These are phyloP conservation scores for Saprolegnia parasitica DNA, from an alignment of 352 stramenopile genomes.

Conservation along the genomic window DNA sequence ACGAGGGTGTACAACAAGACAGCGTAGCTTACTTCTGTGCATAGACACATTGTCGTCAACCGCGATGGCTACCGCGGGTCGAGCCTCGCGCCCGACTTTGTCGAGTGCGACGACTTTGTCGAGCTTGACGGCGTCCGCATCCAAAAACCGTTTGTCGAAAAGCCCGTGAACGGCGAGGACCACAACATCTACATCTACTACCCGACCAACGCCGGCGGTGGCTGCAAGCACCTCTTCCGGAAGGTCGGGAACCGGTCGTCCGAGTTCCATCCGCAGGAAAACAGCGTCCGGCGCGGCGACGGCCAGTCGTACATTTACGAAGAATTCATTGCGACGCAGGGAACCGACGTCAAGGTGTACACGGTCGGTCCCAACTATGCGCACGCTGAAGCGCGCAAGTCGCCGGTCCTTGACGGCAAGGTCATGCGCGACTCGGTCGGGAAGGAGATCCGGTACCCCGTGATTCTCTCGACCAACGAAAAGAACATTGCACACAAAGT, in stretches of 20 bases:
- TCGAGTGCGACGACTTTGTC: constrained; percentile 73
- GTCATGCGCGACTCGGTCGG: constrained; percentile 95
- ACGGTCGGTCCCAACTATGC: constrained; percentile 98
- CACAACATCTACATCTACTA: constrained; percentile 99
- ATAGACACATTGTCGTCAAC: constrained; percentile 90
- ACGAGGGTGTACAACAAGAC: neutral
- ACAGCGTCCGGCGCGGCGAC: constrained; percentile 87
- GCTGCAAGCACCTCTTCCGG: constrained; percentile 98
- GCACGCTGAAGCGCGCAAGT: constrained; percentile 99
- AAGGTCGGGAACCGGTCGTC: constrained; percentile 91
- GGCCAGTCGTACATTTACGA: constrained; percentile 96
- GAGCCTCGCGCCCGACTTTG: constrained; percentile 33
- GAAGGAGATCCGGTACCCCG: constrained; percentile 98
- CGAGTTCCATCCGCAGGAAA: constrained; percentile 95
- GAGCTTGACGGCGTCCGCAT: constrained; percentile 93
- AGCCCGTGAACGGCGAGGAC: constrained; percentile 98
- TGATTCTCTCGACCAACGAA: constrained; percentile 97
- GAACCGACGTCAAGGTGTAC: constrained; percentile 99
- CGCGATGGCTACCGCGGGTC: constrained; percentile 85
- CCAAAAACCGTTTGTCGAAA: constrained; percentile 99
- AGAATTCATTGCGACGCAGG: constrained; percentile 98
- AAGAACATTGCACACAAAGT: constrained; percentile 97
- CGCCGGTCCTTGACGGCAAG: constrained; percentile 97
- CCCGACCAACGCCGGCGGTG: constrained; percentile 96
- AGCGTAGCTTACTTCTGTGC: no score